phyloP scores from a whole-genome alignment of 768 basidiomycete genomes.

The Tulasnella sp. region DNA sequence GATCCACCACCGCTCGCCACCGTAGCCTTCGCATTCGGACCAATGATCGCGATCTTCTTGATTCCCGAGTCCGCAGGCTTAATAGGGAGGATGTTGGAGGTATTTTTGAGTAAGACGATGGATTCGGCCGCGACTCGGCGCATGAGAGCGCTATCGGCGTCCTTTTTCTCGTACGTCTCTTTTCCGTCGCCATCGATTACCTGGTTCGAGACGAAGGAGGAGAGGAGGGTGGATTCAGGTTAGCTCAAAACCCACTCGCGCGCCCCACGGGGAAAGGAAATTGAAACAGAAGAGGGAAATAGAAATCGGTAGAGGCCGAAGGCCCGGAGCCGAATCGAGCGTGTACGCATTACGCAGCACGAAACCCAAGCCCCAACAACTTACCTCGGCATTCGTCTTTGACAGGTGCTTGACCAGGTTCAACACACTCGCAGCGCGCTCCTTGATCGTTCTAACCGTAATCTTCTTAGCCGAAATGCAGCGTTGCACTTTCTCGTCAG shows the following conservation, averaged over 20 bases:
- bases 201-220: background rate
- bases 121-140: slow-evolving; percentile 52
- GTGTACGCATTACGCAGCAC: background rate
- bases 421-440: slow-evolving; percentile 23
- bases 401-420: slow-evolving; percentile 58
- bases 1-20: slow-evolving; percentile 74
- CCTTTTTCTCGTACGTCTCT: slow-evolving; percentile 55
- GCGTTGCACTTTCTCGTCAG: slow-evolving; percentile 11
- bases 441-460: slow-evolving; percentile 24
- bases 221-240: slow-evolving; percentile 32
- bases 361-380: slow-evolving; percentile 33
- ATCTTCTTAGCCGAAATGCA: slow-evolving; percentile 39
- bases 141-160: slow-evolving; percentile 51
- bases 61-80: slow-evolving; percentile 26
- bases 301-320: background rate
- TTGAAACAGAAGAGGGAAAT: slow-evolving; percentile 27
- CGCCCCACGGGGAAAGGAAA: slow-evolving; percentile 29
- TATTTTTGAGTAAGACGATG: slow-evolving; percentile 55
- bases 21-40: slow-evolving; percentile 56
- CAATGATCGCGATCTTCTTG: slow-evolving; percentile 54
- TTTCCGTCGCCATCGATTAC: slow-evolving; percentile 46
- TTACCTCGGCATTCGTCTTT: slow-evolving; percentile 54
- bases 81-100: slow-evolving; percentile 47
- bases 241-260: background rate
- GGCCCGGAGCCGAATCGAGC: slow-evolving; percentile 26